These are phyloP conservation scores for Leishmania aethiopica DNA, from an alignment of 208 protist species.

Conservation along the genomic window DNA sequence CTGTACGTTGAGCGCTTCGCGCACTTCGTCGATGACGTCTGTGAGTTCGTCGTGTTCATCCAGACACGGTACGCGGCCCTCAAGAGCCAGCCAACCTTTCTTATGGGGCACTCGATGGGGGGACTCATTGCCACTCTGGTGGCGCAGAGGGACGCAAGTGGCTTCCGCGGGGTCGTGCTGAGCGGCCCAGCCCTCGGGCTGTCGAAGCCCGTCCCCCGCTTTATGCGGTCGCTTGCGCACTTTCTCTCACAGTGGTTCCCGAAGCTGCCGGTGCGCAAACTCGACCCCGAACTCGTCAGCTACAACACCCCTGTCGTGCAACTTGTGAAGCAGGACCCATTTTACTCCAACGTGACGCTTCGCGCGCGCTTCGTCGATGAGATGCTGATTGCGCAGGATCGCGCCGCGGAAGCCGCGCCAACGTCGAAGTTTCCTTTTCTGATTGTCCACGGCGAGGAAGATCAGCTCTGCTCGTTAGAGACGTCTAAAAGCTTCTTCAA, in stretches of 20 bases:
- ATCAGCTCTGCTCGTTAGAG: constrained; percentile 45
- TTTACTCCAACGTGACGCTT: constrained; percentile 38
- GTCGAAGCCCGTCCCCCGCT: constrained; percentile 15
- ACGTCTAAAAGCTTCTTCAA: constrained; percentile 48
- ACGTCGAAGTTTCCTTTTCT: constrained; percentile 54
- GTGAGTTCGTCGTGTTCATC: constrained; percentile 48
- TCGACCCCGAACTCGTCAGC: constrained; percentile 40
- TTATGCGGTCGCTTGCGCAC: constrained; percentile 19
- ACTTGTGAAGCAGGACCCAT: constrained; percentile 67
- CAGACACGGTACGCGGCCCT: constrained; percentile 42
- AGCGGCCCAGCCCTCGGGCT: constrained; percentile 58
- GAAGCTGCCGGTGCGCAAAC: constrained; percentile 42
- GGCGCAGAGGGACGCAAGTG: constrained; percentile 37
- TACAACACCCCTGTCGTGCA: constrained; percentile 55
- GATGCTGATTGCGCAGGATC: constrained; percentile 51
- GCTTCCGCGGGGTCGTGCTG: constrained; percentile 52
- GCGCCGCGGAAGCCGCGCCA: constrained; percentile 23
- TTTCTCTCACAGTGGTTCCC: constrained; percentile 43
- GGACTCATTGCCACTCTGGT: constrained; percentile 65
- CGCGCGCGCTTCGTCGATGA: constrained; percentile 54
- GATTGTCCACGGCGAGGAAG: constrained; percentile 64
- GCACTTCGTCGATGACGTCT: constrained; percentile 77
- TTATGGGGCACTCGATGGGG: constrained; percentile 84
- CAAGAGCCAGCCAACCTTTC: constrained; percentile 42
- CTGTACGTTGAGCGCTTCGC: constrained; percentile 73